Conservation (phyloP, 2,329 filamentous ascomycete species). For the Neonectria neomacrospora region DNA sequence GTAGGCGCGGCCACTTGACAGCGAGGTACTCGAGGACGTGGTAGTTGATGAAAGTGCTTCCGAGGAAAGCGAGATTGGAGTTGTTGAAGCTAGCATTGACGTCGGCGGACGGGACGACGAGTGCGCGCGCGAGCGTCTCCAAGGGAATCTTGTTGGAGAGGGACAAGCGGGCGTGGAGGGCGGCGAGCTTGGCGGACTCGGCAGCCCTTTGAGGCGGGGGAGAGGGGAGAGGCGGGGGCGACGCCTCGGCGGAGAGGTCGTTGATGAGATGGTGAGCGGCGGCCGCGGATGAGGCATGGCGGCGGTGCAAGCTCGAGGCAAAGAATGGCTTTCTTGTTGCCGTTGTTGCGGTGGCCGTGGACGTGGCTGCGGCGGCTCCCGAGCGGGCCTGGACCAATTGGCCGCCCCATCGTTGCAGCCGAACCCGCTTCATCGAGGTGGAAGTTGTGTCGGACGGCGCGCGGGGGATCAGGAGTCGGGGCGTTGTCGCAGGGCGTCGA, state of each 20-base stretch:
- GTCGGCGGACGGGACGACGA: slow-evolving; percentile 89
- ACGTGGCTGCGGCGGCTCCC: slow-evolving; percentile 31
- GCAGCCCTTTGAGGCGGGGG: slow-evolving; percentile 74
- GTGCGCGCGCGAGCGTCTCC: slow-evolving; percentile 84
- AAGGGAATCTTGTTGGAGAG: slow-evolving; percentile 85
- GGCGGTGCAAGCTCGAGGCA: slow-evolving; percentile 28
- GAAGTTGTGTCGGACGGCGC: slow-evolving; percentile 15
- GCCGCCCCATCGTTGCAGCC: slow-evolving; percentile 55
- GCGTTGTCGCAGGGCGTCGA: slow-evolving; percentile 28
- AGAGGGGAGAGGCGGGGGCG: slow-evolving; percentile 67
- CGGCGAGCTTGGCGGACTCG: slow-evolving; percentile 87
- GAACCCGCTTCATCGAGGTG: slow-evolving; percentile 56
- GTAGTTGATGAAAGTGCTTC: slow-evolving; percentile 85
- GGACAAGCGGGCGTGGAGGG: slow-evolving; percentile 88
- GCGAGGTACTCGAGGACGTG: slow-evolving; percentile 90
- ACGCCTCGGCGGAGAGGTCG: slow-evolving; percentile 32
- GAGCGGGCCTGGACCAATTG: slow-evolving; percentile 53
- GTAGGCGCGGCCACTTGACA: slow-evolving; percentile 89
- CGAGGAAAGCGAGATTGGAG: slow-evolving; percentile 81
- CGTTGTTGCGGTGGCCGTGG: neutral
- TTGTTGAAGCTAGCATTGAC: slow-evolving; percentile 87
- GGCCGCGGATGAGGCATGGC: slow-evolving; percentile 49
- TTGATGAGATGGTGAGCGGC: slow-evolving; percentile 40
- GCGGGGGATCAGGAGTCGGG: neutral
- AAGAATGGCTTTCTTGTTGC: slow-evolving; percentile 43